Percentiles rank a stretch among this genome's conserved stretches.
Conservation (phyloP, 2,329 filamentous ascomycete species). For the Botrytis porri region DNA sequence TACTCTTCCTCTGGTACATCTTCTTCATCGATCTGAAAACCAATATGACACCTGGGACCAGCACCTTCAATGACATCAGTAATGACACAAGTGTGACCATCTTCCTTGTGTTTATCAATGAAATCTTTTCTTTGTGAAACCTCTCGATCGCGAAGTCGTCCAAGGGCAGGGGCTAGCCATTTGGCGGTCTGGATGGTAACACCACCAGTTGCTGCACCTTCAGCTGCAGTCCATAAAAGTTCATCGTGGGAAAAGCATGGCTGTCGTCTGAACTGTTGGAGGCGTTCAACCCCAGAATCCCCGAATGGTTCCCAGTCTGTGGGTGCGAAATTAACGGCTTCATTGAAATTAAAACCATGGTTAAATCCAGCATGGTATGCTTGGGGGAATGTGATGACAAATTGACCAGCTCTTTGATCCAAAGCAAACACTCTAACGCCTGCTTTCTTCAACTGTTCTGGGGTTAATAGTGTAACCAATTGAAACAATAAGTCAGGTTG, state of each 20-base stretch:
- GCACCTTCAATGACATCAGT: slow-evolving; percentile 34
- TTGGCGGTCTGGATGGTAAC: slow-evolving; percentile 84
- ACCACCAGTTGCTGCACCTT: slow-evolving; percentile 63
- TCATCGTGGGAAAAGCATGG: slow-evolving; percentile 98
- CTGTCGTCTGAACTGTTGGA: slow-evolving; percentile 84
- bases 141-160: slow-evolving; percentile 75
- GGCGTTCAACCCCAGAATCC: slow-evolving; percentile 76
- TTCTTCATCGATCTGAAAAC: slow-evolving; percentile 64
- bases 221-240: slow-evolving; percentile 83
- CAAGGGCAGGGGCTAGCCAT: slow-evolving; percentile 87
- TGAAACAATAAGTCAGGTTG: slow-evolving; percentile 96
- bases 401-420: slow-evolving; percentile 93
- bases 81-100: slow-evolving; percentile 37
- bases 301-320: slow-evolving; percentile 93
- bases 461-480: slow-evolving; percentile 90
- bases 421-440: slow-evolving; percentile 90
- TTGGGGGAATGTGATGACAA: slow-evolving; percentile 94
- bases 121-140: slow-evolving; percentile 65
- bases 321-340: slow-evolving; percentile 97
- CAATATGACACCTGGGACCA: slow-evolving; percentile 53
- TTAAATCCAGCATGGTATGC: slow-evolving; percentile 99
- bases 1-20: slow-evolving; percentile 89
- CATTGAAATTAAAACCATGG: slow-evolving; percentile 98
- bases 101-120: slow-evolving; percentile 59
- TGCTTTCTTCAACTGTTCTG: slow-evolving; percentile 87